Evolutionary conservation across 805 yeast species (phyloP), one percentile per base, ranked within the genome.

Genomic region (Candida pini): DNA sequence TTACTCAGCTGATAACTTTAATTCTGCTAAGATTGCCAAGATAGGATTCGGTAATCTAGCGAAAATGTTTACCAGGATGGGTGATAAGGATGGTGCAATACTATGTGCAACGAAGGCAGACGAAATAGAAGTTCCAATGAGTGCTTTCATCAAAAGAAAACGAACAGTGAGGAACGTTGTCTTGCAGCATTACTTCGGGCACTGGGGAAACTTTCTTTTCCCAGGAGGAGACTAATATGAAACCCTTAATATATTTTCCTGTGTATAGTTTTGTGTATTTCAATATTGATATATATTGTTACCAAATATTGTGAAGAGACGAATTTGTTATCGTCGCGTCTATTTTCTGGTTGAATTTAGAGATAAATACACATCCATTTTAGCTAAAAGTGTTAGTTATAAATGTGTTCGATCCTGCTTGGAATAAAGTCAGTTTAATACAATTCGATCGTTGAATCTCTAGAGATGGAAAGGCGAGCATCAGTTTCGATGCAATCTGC

Each of bases 21-120:
- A 60, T 30, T 47, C 61, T 31, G 71, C 72, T 2, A 50, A 58
- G 28, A 57, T 69, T 13, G 50, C 67, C 2, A 63, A 56, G 31
- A 55, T 61, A 29, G 55, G 66, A 5, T 54, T 66, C 34, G 34
- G 43, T 10, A 66, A 66, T 34, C 46, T 68, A 28, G 41, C 56
- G 5, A 44, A 38, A 28, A 63, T 64, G 68, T 64, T 56, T 33
- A 24, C 33, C 9, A 33, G 47, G 35, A 19, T 45, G 6, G 60
- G 60, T 0, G 63, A 61, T 34, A 24, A 34, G 2, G 58, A 57
- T 21, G 51, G 48, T 3, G 39, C 54, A 2, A 27, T 31, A 8
- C 35, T 57, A 18, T 62, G 64, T 38, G 13, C 38, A 1, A 19
- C 31, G 9, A 53, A 56, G 27, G 44, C 56, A 1, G 33, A 48